These are phyloP conservation scores for Calonectria crousiana DNA, from an alignment of 2,329 filamentous ascomycete genomes.

Conservation along the genomic window DNA sequence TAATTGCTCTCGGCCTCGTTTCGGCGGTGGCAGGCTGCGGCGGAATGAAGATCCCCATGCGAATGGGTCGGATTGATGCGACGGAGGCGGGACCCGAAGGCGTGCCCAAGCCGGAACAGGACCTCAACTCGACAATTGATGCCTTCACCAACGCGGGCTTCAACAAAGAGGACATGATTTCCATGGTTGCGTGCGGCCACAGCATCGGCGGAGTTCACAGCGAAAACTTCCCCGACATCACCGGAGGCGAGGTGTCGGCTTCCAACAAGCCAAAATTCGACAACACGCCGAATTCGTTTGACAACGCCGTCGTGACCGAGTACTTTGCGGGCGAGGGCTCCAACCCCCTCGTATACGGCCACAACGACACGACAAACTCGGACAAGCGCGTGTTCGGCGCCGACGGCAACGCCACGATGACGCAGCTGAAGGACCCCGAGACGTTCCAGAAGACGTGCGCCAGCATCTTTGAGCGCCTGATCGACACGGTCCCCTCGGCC, in stretches of 20 bases:
- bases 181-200: conserved; percentile 1
- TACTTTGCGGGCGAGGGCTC: background rate
- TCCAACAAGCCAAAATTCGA: conserved; percentile 14
- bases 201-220: background rate
- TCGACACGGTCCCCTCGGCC: conserved; percentile 5
- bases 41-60: conserved; percentile 1
- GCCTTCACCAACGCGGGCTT: conserved; percentile 6
- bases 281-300: background rate
- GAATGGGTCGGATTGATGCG: conserved; percentile 1
- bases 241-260: conserved; percentile 5
- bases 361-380: conserved; percentile 8
- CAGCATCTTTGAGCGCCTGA: conserved; percentile 5
- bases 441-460: conserved; percentile 15
- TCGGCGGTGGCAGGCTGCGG: background rate
- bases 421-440: background rate
- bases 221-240: background rate
- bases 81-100: background rate
- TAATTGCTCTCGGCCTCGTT: conserved; percentile 12
- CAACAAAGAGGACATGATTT: conserved; percentile 2
- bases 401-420: conserved; percentile 9
- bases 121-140: background rate
- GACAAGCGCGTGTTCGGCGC: conserved; percentile 2
- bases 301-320: background rate
- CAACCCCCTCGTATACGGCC: background rate
- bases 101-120: background rate